Base-by-base conservation (phyloP, 2,329 filamentous ascomycete genomes). In the Exophiala sp. region DNA sequence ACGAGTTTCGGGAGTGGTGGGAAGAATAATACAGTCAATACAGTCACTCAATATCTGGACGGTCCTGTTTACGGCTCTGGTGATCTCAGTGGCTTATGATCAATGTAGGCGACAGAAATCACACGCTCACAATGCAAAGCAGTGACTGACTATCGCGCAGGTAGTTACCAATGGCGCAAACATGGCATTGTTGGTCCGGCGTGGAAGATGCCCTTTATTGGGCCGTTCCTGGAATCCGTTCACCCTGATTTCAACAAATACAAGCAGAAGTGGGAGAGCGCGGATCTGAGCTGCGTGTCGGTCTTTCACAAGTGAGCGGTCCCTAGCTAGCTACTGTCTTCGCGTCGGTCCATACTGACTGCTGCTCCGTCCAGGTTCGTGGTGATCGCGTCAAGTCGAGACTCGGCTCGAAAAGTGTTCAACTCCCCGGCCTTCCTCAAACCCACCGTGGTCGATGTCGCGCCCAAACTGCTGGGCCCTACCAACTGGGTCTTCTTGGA, bases 401-500 rank as follows among this genome's bases (percentile, higher is more conserved):
- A 97, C 66, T 88, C 97, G 80, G 86, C 91, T 51, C 86, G 91
- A 62, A 97, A 97, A 70, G 85, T 97, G 62, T 90, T 97, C 79
- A 97, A 96, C 72, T 94, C 90, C 16, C 93, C 93, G 21, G 68
- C 73, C 44, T 97, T 83, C 65, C 89, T 95, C 67, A 96, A 96
- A 74, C 93, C 93, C 35, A 97, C 90, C 65, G 90, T 98, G 55
- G 93, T 98, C 57, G 91, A 97, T 67, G 82, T 85, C 52, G 93
- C 93, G 16, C 83, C 88, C 71, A 97, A 97, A 74, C 85, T 98
- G 43, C 82, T 98, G 45, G 87, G 93, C 52, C 79, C 83, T 54
- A 85, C 86, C 63, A 96, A 96, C 74, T 98, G 90, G 88, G 93
- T 97, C 14, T 97, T 97, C 73, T 76, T 98, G 59, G 91, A 97